Conservation (phyloP, 2,329 filamentous ascomycete species). For the Talaromyces sp. region DNA sequence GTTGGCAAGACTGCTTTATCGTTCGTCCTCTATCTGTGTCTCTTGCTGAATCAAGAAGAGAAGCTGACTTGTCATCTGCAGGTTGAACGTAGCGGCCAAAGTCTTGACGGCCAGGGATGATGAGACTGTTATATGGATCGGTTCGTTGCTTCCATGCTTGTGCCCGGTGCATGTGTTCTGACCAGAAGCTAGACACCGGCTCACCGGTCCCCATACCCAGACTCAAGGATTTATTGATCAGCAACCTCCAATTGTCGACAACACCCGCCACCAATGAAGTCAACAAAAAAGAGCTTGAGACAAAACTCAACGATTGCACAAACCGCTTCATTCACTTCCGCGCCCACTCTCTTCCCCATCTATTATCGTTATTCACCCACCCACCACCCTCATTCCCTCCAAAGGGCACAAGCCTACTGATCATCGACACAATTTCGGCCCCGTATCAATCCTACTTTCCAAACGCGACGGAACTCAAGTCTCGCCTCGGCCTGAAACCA, state of each 20-base stretch:
- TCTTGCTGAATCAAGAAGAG: background rate
- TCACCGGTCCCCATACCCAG: conserved; percentile 48
- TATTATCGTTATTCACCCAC: conserved; percentile 68
- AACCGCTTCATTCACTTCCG: conserved; percentile 63
- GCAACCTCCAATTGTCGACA: conserved; percentile 15
- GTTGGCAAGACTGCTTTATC: conserved; percentile 79
- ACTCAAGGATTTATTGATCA: conserved; percentile 46
- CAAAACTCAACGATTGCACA: conserved; percentile 29
- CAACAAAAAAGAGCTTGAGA: conserved; percentile 13
- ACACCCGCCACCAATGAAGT: background rate
- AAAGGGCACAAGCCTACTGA: conserved; percentile 60
- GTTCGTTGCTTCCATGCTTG: conserved; percentile 49
- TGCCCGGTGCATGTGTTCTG: conserved; percentile 13
- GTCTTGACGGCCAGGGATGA: conserved; percentile 57
- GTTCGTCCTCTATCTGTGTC: conserved; percentile 48
- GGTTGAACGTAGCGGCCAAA: conserved; percentile 66
- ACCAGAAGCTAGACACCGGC: conserved; percentile 43
- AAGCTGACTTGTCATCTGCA: conserved; percentile 33
- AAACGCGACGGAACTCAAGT: conserved; percentile 45
- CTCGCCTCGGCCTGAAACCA: conserved; percentile 23
- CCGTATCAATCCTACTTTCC: conserved; percentile 75
- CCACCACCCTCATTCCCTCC: conserved; percentile 64
- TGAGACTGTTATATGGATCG: conserved; percentile 74
- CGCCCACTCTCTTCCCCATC: conserved; percentile 57
- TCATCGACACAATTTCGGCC: conserved; percentile 74